Conservation (phyloP, 148 eudicot genomes). For the Amaranthus hypochondriacus region DNA sequence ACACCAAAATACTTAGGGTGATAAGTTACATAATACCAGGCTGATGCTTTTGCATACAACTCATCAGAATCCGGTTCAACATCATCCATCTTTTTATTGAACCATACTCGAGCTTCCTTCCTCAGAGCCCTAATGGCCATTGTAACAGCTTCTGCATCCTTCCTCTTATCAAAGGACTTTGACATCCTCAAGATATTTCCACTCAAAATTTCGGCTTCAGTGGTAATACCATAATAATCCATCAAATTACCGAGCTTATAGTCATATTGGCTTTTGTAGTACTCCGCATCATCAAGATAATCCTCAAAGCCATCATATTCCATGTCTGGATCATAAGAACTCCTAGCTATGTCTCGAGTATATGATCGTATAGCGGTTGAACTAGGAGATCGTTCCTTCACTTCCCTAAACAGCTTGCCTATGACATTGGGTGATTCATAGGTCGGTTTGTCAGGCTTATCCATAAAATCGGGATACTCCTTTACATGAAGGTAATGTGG, state of each 20-base stretch:
- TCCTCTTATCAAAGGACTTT: conserved; percentile 35
- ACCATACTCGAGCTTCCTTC: conserved; percentile 44
- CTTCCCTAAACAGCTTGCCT: conserved; percentile 42
- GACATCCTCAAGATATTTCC: conserved; percentile 47
- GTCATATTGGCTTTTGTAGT: conserved; percentile 38
- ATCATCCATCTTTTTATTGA: conserved; percentile 18
- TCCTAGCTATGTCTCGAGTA: conserved; percentile 29
- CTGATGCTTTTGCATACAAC: conserved; percentile 51
- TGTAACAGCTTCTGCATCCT: conserved; percentile 37
- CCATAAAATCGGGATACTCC: conserved; percentile 64
- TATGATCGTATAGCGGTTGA: conserved; percentile 17
- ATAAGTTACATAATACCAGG: conserved; percentile 65
- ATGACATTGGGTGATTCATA: conserved; percentile 36
- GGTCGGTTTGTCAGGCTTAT: conserved; percentile 40
- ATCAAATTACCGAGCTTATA: conserved; percentile 41
- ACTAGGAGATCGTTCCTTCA: conserved; percentile 34
- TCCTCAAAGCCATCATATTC: conserved; percentile 39
- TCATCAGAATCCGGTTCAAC: conserved; percentile 1
- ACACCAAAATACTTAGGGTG: conserved; percentile 40
- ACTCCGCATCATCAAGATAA: conserved; percentile 32
- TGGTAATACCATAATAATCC: conserved; percentile 43
- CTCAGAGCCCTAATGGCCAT: conserved; percentile 38
- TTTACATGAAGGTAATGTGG: conserved; percentile 38
- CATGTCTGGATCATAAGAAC: conserved; percentile 36
- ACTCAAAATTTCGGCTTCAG: conserved; percentile 45